These are phyloP conservation scores for Microcos paniculata DNA, from an alignment of 345 rosid genomes.

Conservation along the genomic window DNA sequence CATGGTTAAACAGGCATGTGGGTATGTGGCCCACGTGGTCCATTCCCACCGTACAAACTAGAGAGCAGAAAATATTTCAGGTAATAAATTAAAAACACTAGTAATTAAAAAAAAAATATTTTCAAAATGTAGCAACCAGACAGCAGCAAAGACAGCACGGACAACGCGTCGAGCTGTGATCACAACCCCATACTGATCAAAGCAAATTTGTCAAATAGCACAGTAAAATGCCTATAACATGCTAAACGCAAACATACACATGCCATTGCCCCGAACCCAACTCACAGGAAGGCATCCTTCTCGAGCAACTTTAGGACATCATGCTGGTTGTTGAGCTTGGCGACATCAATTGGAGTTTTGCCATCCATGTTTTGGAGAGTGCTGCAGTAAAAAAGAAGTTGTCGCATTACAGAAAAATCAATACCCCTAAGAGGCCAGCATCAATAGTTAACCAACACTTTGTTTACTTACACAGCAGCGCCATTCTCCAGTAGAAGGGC, in stretches of 20 bases:
- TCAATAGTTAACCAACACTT: neutral
- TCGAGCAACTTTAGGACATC: slow-evolving; percentile 91
- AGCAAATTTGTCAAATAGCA: slow-evolving; percentile 5
- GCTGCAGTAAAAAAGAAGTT: slow-evolving; percentile 33
- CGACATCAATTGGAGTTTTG: slow-evolving; percentile 95
- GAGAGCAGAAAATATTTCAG: too few species aligned
- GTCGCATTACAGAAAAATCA: neutral
- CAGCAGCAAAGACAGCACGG: slow-evolving; percentile 2
- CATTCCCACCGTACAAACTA: neutral
- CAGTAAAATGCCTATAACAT: slow-evolving; percentile 7
- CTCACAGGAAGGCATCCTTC: slow-evolving; percentile 92
- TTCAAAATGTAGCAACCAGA: slow-evolving; percentile 8
- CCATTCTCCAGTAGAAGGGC: slow-evolving; percentile 86
- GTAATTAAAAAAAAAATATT: neutral
- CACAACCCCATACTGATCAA: slow-evolving; percentile 12
- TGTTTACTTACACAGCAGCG: slow-evolving; percentile 88
- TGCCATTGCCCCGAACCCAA: neutral
- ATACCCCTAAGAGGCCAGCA: neutral
- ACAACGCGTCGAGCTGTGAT: neutral
- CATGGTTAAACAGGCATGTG: neutral
- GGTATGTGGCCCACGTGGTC: neutral
- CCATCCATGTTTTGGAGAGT: slow-evolving; percentile 96
- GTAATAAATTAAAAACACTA: neutral
- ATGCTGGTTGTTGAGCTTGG: slow-evolving; percentile 88
- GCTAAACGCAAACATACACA: slow-evolving; percentile 11